phyloP scores from a whole-genome alignment of 352 stramenopile species.

The Pythium plurisporium region DNA sequence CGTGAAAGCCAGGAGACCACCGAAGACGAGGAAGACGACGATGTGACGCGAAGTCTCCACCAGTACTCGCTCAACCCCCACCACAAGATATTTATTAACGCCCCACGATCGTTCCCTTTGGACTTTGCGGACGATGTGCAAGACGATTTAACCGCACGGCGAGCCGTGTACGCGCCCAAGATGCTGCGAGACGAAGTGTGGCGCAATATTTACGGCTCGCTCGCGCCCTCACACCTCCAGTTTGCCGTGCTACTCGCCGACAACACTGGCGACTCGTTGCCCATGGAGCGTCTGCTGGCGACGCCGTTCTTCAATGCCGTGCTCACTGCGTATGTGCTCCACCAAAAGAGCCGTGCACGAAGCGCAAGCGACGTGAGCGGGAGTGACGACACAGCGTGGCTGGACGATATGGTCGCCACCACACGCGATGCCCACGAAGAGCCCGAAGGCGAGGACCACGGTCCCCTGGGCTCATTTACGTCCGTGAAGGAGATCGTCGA shows the following conservation, averaged over 20 bases:
- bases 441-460: background rate
- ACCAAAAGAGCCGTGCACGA: conserved; percentile 33
- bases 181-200: conserved; percentile 70
- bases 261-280: conserved; percentile 62
- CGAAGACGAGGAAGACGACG: conserved; percentile 9
- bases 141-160: conserved; percentile 34
- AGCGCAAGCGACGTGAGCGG: conserved; percentile 20
- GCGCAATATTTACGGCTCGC: conserved; percentile 63
- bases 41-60: conserved; percentile 42
- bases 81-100: conserved; percentile 85
- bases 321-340: conserved; percentile 57
- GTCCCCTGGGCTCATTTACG: conserved; percentile 5
- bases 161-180: conserved; percentile 59
- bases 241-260: conserved; percentile 51
- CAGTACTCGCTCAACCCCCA: conserved; percentile 68
- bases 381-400: conserved; percentile 13
- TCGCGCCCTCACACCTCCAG: conserved; percentile 48
- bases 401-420: conserved; percentile 21
- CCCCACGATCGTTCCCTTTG: conserved; percentile 60
- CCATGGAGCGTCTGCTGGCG: conserved; percentile 54
- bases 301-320: conserved; percentile 64
- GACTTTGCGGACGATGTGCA: conserved; percentile 41
- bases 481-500: conserved; percentile 53
- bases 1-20: conserved; percentile 32
- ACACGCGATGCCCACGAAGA: background rate